These are phyloP conservation scores for Pleurotus giganteus DNA, from an alignment of 768 basidiomycete genomes.

Conservation along the genomic window DNA sequence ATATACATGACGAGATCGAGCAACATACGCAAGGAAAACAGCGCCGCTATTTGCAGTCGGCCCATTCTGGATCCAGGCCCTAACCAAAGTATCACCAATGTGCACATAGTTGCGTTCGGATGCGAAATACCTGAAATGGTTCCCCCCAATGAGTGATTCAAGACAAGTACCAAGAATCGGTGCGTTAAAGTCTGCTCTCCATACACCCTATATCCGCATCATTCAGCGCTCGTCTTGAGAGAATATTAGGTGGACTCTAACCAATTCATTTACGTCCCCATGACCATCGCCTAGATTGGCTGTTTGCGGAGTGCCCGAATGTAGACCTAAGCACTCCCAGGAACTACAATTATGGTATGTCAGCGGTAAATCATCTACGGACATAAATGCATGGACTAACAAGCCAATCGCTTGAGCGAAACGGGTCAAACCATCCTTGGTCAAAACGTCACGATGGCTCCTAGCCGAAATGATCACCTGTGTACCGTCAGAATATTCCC, in stretches of 20 bases:
- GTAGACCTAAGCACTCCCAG: conserved; percentile 73
- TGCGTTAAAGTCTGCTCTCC: conserved; percentile 76
- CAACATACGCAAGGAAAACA: conserved; percentile 54
- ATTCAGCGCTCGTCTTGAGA: background rate
- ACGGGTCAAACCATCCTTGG: conserved; percentile 53
- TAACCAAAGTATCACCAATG: conserved; percentile 25
- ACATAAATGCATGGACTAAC: conserved; percentile 37
- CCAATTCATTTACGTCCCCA: conserved; percentile 54
- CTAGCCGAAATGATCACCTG: conserved; percentile 64
- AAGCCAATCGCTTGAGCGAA: conserved; percentile 63
- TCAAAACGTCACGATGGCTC: conserved; percentile 57
- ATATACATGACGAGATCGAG: background rate
- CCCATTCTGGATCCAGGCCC: conserved; percentile 61
- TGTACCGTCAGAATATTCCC: background rate
- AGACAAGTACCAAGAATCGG: conserved; percentile 64
- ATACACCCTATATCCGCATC: conserved; percentile 49
- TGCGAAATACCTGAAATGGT: conserved; percentile 56
- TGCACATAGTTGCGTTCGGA: conserved; percentile 21
- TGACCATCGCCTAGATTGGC: conserved; percentile 82
- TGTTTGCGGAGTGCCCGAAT: conserved; percentile 59
- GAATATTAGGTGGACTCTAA: conserved; percentile 24
- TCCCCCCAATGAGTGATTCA: conserved; percentile 76
- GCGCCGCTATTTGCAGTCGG: conserved; percentile 42
- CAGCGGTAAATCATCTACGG: conserved; percentile 25
- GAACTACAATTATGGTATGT: conserved; percentile 18